phyloP scores from a whole-genome alignment of 345 rosid genomes.

The Alliaria petiolata region DNA sequence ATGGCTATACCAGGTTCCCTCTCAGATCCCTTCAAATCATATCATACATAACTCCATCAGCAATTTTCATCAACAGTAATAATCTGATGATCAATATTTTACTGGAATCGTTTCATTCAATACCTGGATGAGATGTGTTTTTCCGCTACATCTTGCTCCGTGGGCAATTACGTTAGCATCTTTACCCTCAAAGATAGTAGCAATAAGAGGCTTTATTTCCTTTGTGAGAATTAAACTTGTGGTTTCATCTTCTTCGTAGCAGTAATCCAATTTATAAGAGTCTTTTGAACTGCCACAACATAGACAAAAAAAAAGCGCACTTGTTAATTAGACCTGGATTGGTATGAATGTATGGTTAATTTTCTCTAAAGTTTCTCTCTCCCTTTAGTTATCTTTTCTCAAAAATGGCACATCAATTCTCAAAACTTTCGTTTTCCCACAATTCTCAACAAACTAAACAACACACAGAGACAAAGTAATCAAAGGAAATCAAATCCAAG shows the following conservation, averaged over 20 bases:
- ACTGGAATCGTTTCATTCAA: not conserved
- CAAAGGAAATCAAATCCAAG: not conserved
- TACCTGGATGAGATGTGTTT: conserved; percentile 61
- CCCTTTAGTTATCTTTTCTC: too few relatives aligned
- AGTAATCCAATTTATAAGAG: conserved; percentile 46
- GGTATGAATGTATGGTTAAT: not conserved
- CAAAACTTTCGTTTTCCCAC: not conserved
- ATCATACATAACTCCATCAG: not conserved
- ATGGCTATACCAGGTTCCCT: conserved; percentile 47
- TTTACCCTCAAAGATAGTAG: conserved; percentile 50
- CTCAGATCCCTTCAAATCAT: conserved; percentile 49
- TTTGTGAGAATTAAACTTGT: conserved; percentile 35
- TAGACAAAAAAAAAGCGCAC: not conserved
- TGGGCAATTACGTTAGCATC: conserved; percentile 57
- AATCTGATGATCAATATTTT: not conserved
- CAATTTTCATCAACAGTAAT: not conserved
- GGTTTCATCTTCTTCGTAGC: conserved; percentile 46
- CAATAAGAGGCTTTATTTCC: conserved; percentile 55
- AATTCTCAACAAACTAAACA: not conserved
- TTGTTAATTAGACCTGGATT: not conserved
- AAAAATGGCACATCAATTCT: not conserved
- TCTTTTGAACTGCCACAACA: conserved; percentile 48
- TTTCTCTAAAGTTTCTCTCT: not conserved
- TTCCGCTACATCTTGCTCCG: conserved; percentile 73
- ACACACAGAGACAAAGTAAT: not conserved